phyloP scores from a whole-genome alignment of 192 early-diverging fungal genomes.

The Coemansia reversa region DNA sequence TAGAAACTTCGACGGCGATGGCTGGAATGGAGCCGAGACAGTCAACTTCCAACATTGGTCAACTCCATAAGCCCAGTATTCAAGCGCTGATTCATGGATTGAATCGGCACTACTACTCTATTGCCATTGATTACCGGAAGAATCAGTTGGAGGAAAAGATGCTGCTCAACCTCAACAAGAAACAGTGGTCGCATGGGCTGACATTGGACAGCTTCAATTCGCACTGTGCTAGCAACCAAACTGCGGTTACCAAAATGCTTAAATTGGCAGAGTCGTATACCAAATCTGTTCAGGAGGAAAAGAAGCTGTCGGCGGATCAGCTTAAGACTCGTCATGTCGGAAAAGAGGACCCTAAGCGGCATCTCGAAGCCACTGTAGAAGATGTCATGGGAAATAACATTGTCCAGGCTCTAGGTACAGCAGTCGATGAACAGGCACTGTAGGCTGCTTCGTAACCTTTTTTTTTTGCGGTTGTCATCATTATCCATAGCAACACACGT shows the following conservation, averaged over 20 bases:
- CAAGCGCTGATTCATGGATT: slow-evolving; percentile 97
- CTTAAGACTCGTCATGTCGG: slow-evolving; percentile 99
- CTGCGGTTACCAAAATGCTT: slow-evolving; percentile 88
- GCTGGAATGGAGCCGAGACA: slow-evolving; percentile 93
- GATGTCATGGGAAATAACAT: slow-evolving; percentile 94
- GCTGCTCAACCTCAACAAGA: slow-evolving; percentile 98
- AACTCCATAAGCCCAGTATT: slow-evolving; percentile 96
- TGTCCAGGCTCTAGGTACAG: slow-evolving; percentile 90
- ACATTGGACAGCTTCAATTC: slow-evolving; percentile 77
- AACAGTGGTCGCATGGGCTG: slow-evolving; percentile 98
- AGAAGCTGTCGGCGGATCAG: slow-evolving; percentile 87
- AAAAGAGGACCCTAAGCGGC: slow-evolving; percentile 99
- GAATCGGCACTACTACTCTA: slow-evolving; percentile 99
- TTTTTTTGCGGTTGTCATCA: background rate
- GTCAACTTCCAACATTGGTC: slow-evolving; percentile 98
- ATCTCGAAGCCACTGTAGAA: slow-evolving; percentile 92
- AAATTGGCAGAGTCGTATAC: slow-evolving; percentile 89
- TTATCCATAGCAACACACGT: background rate
- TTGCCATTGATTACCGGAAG: slow-evolving; percentile 99
- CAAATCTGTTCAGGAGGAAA: slow-evolving; percentile 98
- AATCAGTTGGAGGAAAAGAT: slow-evolving; percentile 99
- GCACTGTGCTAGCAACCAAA: slow-evolving; percentile 81
- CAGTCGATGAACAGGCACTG: slow-evolving; percentile 78
- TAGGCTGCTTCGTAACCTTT: slow-evolving; percentile 10
- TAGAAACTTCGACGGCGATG: slow-evolving; percentile 84